Base-by-base conservation (phyloP, 164 flowering plant genomes). In the Cinnamomum micranthum region DNA sequence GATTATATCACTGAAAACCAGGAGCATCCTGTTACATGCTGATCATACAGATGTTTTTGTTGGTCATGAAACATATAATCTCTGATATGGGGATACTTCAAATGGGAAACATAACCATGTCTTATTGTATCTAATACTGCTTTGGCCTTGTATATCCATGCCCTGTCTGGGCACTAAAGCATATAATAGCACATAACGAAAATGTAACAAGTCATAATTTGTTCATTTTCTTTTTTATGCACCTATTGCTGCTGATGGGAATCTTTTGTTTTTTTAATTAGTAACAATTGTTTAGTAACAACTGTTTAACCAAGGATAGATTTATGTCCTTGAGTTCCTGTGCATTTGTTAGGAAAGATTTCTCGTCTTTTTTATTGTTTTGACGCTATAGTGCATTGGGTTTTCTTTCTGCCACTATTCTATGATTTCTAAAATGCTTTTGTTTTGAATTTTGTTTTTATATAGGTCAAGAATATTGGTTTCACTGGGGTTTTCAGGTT, bases 401-500 rank as follows among this genome's bases (percentile, higher is more conserved):
- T 20, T 55, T 55, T 14, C 60, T 55, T 20, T 41, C 60, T 55
- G 60, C n/a, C 67, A n/a, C 7, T 67, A 28, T 67, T 20, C 50
- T 6, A 33, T 35, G 65, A 25, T 35, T 72, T 68, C 20, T 55
- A 41, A 51, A 33, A 7, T 77, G 50, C 24, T 62, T 41, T 31
- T 51, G 65, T 47, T 1, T 71, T 10, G 0, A 65, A 27, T 50
- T 52, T 23, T 79, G 70, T 66, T 72, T 66, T 33, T 65, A 28
- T 75, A 33, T 69, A 96, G 99, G 96, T 96, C 7, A 96, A 96
- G 84, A 78, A 96, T 77, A 86, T 94, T 80, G 98, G 89, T 52
- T 96, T 96, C 82, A 92, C 99, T 41, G 99, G 99, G 75, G 88
- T 96, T 76, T 96, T 96, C 84, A 89, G 99, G 87, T 72, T 96